Base-by-base conservation (phyloP, 2,329 filamentous ascomycete genomes). In the Aureobasidium zeae region DNA sequence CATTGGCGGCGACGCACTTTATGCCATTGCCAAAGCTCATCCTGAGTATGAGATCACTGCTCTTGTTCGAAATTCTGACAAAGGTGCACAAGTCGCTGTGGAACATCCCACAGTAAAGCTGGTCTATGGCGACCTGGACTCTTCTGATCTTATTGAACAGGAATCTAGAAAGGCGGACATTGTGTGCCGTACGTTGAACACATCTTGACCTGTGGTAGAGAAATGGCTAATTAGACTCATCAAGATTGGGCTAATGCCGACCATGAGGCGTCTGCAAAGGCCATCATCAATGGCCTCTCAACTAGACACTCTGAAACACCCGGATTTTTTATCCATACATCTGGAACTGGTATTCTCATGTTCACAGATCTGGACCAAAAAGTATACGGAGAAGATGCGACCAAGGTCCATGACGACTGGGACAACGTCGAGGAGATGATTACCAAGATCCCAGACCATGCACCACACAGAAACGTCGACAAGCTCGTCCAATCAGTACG, bases 381-480 rank as follows among this genome's bases (percentile, higher is more conserved):
- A 12, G 64, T 59, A 2, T 69, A 66, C 5, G 76, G 76, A n/a
- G 62, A 72, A 47, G 58, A 53, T 2, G 58, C 62, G 0, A 64
- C 68, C 16, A 70, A 71, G 48, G 60, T 67, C 1, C 81, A 77
- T 60, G 66, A 79, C 55, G 80, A 83, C 53, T 70, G 76, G 57
- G 64, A 71, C 11, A 73, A 73, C 36, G 68, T 83, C 26, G 62
- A 66, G 10, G 70, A 73, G 32, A 45, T 61, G 17, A 62, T 81
- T 26, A 64, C 73, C 1, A 67, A 55, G 9, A 54, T 83, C 0
- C 78, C 78, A 0, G 73, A 78, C 53, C 54, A 61, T 0, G 78
- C 71, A 8, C 57, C 71, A 28, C 83, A 88, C 63, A 74, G 81
- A 11, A 69, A 80, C 54, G 74, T 86, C 3, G 83, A 89, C 60